Evolutionary conservation across 139 green algal genomes (phyloP).

Genomic region (Tetradesmus obliquus): DNA sequence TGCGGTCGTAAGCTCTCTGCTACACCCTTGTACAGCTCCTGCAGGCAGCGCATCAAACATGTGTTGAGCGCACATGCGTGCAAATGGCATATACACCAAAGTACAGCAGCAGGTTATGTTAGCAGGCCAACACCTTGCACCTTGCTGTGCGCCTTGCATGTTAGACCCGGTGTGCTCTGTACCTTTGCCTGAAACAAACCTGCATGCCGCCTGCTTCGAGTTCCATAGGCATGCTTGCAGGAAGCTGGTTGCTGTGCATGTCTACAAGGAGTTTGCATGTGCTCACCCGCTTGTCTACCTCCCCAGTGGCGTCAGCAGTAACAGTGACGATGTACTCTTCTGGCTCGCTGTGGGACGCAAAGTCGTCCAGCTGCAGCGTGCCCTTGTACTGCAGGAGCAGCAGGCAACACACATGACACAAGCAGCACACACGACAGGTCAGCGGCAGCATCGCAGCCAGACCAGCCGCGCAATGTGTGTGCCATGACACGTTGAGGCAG

Average conservation of each 20-base stretch:
- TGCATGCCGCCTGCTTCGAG: not conserved
- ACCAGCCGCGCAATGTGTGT: slow-evolving; percentile 7
- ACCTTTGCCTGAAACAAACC: not conserved
- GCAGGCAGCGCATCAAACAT: not conserved
- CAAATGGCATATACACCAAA: too few species aligned
- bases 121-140: too few species aligned
- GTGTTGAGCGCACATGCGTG: not conserved
- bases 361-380: slow-evolving; percentile 71
- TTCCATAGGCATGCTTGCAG: not conserved
- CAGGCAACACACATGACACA: not conserved
- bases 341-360: slow-evolving; percentile 71
- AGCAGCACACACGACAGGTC: not conserved
- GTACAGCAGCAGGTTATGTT: too few species aligned
- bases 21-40: slow-evolving; percentile 44
- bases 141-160: not conserved
- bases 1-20: slow-evolving; percentile 24
- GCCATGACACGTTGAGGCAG: not conserved
- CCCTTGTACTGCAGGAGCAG: slow-evolving; percentile 54
- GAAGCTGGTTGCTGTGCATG: not conserved
- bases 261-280: not conserved
- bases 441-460: not conserved
- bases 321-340: slow-evolving; percentile 77
- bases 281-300: slow-evolving; percentile 34
- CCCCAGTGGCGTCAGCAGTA: slow-evolving; percentile 58
- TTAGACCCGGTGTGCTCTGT: not conserved